Percentiles rank a stretch among this genome's conserved stretches.
Evolutionary conservation across 345 rosid species (phyloP).

Genomic region (Populus tremula): DNA sequence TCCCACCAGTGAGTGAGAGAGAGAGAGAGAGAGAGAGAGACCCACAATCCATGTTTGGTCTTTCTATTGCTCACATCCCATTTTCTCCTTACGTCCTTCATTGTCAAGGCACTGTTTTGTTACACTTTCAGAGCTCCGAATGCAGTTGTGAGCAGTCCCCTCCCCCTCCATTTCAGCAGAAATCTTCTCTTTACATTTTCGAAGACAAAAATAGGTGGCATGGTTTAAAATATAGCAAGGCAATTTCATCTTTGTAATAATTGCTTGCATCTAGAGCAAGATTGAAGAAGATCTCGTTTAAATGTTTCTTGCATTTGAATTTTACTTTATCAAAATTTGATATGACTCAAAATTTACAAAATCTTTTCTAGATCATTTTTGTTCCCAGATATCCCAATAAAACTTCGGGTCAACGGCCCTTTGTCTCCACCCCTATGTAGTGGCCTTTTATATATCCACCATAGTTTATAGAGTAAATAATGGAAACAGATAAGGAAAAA

Average conservation of each 20-base stretch:
- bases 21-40: constrained; percentile 5
- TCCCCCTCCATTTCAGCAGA: neutral
- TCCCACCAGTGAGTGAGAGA: neutral
- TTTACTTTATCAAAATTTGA: neutral
- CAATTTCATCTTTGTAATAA: neutral
- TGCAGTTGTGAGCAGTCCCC: constrained; percentile 15
- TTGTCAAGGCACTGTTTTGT: constrained; percentile 14
- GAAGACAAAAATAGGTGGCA: neutral
- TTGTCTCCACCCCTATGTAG: constrained; percentile 33
- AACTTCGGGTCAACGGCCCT: constrained; percentile 27
- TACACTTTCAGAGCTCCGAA: constrained; percentile 25
- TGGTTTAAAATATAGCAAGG: neutral
- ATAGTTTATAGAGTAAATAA: constrained; percentile 9
- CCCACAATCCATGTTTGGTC: constrained; percentile 27
- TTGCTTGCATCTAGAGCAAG: neutral
- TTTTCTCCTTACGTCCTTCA: constrained; percentile 23
- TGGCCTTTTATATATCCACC: constrained; percentile 30
- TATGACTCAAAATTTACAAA: neutral
- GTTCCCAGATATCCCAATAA: constrained; percentile 9
- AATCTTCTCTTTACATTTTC: constrained; percentile 1
- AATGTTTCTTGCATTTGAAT: constrained; percentile 3
- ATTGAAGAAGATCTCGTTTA: neutral
- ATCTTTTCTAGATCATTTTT: neutral
- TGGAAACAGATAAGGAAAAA: neutral
- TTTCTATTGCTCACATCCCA: constrained; percentile 24